Base-by-base conservation (phyloP, 2,329 filamentous ascomycete species). In the Helotiales sp. region DNA sequence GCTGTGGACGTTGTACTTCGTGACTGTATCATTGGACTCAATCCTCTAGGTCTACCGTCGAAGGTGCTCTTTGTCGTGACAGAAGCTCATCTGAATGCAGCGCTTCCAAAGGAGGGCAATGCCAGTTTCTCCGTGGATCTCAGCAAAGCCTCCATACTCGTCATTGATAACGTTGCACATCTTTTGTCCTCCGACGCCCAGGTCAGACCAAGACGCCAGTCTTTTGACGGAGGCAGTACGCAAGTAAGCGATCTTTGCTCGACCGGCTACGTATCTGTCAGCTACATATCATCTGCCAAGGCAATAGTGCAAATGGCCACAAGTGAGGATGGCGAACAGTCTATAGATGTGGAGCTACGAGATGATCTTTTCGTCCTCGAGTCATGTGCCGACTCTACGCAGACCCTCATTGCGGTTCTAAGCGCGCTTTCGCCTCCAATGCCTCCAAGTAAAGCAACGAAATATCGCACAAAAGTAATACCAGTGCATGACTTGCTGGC, bases 351-450 rank as follows among this genome's bases (percentile, higher is more conserved):
- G 1, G 90, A 96, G 62, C 77, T 98, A 47, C 85, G 85, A 60
- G 93, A 96, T 68, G 89, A 96, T 63, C 80, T 99, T 1, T 79
- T 99, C 53, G 87, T 99, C 31, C 76, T 99, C 6, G 95, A 99
- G 73, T 96, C 93, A 1, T 99, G 96, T 68, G 95, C 95, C 29
- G 95, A 99, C 73, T 99, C 95, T 1, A 98, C 92, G 0, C 92
- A 97, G 71, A 99, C 95, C 0, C 80, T 99, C 13, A 88, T 96
- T 52, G 81, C 83, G 1, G 81, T 96, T 40, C 76, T 93, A 15
- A 91, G 89, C 67, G 92, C 89, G 0, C 79, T 99, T 4, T 86
- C 87, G 34, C 95, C 93, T 4, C 93, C 95, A 1, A 87, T 85
- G 7, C 88, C 92, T 0, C 91, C 93, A 1, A 93, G 84, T 68